These are phyloP conservation scores for Hypoxylon fuscum DNA, from an alignment of 495 filamentous ascomycete genomes.

Conservation along the genomic window DNA sequence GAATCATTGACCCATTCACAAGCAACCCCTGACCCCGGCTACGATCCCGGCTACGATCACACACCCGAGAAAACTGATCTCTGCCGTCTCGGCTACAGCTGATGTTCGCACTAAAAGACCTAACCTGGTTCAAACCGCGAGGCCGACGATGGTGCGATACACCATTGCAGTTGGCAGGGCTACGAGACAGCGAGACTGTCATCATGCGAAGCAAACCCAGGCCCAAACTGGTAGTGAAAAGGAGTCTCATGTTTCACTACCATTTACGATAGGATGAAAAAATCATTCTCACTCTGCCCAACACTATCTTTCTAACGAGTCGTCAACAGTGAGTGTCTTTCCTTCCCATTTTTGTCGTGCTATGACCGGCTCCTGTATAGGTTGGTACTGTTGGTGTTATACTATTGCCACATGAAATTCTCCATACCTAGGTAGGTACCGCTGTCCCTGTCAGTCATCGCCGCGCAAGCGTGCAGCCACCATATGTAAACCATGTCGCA, in stretches of 20 bases:
- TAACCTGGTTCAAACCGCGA: constrained; percentile 28
- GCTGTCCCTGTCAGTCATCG: neutral
- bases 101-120: constrained; percentile 1
- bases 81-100: constrained; percentile 24
- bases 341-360: neutral
- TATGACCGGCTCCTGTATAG: neutral
- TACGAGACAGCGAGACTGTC: constrained; percentile 29
- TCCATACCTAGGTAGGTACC: no score
- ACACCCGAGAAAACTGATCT: constrained; percentile 28
- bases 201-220: constrained; percentile 21
- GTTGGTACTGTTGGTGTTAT: constrained; percentile 3
- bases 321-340: neutral
- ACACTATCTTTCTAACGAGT: neutral
- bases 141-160: constrained; percentile 28
- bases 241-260: constrained; percentile 38
- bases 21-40: constrained; percentile 30
- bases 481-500: constrained; percentile 31
- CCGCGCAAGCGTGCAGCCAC: constrained; percentile 19
- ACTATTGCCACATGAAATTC: constrained; percentile 10
- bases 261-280: constrained; percentile 3
- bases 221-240: constrained; percentile 12
- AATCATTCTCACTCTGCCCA: constrained; percentile 7
- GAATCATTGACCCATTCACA: constrained; percentile 31
- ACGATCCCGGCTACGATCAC: no score
- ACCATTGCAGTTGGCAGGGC: constrained; percentile 28